Conservation (phyloP, 805 yeast genomes). For the Candida takata region DNA sequence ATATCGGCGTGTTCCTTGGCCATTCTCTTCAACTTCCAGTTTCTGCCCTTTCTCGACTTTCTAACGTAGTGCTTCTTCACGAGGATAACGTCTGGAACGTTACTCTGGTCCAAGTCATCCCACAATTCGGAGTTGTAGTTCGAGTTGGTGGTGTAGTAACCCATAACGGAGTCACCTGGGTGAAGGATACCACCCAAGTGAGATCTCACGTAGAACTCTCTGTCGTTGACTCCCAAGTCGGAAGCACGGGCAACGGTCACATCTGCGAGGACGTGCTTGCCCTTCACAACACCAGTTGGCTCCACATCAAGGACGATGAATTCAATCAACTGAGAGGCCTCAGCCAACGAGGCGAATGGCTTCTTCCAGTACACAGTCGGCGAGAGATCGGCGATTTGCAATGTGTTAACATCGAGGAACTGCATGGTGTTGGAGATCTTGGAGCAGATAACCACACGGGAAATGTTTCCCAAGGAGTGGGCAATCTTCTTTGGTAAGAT, state of each 20-base stretch:
- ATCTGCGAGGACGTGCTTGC: constrained; percentile 81
- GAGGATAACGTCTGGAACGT: constrained; percentile 76
- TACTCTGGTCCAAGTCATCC: constrained; percentile 57
- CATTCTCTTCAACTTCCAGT: constrained; percentile 95
- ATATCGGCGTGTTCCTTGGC: constrained; percentile 91
- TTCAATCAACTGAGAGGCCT: constrained; percentile 70
- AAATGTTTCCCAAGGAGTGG: constrained; percentile 70
- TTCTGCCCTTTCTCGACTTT: constrained; percentile 69
- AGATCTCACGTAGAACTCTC: constrained; percentile 75
- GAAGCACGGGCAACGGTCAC: constrained; percentile 83
- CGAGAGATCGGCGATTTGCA: constrained; percentile 69
- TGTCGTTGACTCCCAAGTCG: constrained; percentile 83
- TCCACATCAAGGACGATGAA: constrained; percentile 91
- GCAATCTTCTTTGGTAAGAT: constrained; percentile 87
- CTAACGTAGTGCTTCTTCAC: constrained; percentile 87
- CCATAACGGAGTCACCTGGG: constrained; percentile 94
- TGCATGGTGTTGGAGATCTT: constrained; percentile 79
- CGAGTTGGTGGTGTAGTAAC: constrained; percentile 78
- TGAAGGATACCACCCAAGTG: constrained; percentile 93
- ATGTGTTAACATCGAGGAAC: constrained; percentile 76
- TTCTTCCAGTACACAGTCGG: constrained; percentile 73
- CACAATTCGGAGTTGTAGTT: constrained; percentile 85
- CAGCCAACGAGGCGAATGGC: constrained; percentile 73
- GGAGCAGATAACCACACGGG: constrained; percentile 77
- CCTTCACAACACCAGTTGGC: constrained; percentile 74